Conservation (phyloP, 306 rosid species). For the Nissolia schottii region DNA sequence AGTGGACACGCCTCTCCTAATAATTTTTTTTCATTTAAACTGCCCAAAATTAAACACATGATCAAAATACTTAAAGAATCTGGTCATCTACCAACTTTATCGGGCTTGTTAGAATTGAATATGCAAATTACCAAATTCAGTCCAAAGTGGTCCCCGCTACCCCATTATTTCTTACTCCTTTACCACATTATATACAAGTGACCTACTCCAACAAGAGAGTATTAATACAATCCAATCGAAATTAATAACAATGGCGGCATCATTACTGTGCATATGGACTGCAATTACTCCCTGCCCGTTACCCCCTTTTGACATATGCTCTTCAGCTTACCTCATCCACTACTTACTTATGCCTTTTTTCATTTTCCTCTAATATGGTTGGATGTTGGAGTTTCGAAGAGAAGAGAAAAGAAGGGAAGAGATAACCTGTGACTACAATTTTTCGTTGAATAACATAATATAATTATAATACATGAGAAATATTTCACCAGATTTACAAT, state of each 20-base stretch:
- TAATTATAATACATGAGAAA: no score
- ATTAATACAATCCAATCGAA: constrained; percentile 18
- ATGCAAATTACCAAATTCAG: not conserved
- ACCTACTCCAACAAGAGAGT: constrained; percentile 23
- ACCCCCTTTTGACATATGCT: not conserved
- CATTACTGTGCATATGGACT: not conserved
- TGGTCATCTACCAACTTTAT: no score
- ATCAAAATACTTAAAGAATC: no score
- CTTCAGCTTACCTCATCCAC: constrained; percentile 1
- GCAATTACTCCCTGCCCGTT: not conserved
- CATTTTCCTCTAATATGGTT: not conserved
- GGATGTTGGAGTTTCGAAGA: not conserved
- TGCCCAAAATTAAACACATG: no score
- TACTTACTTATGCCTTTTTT: not conserved
- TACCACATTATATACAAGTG: constrained; percentile 4
- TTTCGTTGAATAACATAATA: no score
- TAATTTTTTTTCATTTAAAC: no score
- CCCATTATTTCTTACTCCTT: not conserved
- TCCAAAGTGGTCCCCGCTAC: constrained; percentile 20
- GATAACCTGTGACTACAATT: not conserved
- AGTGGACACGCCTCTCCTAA: no score
- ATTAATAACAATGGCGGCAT: not conserved
- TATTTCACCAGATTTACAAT: no score
- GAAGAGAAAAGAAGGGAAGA: not conserved
- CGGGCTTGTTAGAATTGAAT: no score